Percentiles rank a stretch among this genome's conserved stretches.
These are phyloP conservation scores for Polygonum maritimum DNA, from an alignment of 148 eudicot species.

Conservation along the genomic window DNA sequence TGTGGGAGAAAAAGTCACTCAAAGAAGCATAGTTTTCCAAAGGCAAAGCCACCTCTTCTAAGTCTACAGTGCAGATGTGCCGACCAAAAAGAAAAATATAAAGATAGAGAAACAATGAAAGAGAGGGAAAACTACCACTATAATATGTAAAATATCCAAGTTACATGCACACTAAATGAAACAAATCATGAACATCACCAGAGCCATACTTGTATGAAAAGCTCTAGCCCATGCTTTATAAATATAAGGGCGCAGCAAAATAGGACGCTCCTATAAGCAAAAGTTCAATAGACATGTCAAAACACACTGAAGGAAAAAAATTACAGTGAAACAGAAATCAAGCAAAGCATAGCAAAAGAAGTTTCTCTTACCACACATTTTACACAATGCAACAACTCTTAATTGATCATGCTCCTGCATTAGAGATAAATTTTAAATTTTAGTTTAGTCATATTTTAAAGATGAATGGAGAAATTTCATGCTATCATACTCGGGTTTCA, in stretches of 20 bases:
- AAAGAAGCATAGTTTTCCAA: slow-evolving; percentile 74
- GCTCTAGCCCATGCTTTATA: slow-evolving; percentile 94
- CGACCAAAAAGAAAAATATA: slow-evolving; percentile 7
- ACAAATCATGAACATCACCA: not conserved
- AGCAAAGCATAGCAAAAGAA: not conserved
- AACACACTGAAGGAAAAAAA: not conserved
- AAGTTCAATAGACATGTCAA: too few species aligned
- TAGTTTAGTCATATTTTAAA: not conserved
- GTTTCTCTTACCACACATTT: slow-evolving; percentile 48
- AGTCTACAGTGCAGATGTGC: slow-evolving; percentile 32
- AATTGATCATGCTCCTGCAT: slow-evolving; percentile 37
- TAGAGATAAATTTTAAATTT: not conserved
- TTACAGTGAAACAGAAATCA: not conserved
- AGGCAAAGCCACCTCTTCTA: slow-evolving; percentile 76
- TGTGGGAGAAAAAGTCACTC: slow-evolving; percentile 69
- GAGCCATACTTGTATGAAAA: slow-evolving; percentile 72
- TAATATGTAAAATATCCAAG: not conserved
- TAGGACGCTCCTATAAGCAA: too few species aligned
- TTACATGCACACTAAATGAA: not conserved
- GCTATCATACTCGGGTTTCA: slow-evolving; percentile 23
- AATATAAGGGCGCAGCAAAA: slow-evolving; percentile 64
- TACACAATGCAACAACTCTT: slow-evolving; percentile 29
- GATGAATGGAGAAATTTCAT: not conserved
- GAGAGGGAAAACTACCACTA: not conserved
- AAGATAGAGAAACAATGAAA: not conserved